Conservation (phyloP, 805 yeast genomes). For the Cyberlindnera suaveolens region DNA sequence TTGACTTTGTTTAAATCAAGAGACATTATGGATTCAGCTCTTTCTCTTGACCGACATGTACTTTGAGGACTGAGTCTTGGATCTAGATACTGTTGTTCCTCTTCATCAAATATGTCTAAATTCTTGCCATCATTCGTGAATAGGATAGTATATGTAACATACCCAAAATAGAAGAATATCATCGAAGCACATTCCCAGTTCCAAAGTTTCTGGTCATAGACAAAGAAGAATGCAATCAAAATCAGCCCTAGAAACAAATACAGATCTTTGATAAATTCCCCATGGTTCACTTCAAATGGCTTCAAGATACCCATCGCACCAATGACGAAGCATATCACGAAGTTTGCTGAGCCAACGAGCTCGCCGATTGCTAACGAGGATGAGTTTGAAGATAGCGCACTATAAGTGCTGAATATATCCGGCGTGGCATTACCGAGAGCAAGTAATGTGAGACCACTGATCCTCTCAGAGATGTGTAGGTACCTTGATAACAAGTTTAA, state of each 20-base stretch:
- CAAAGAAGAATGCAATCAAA: constrained; percentile 41
- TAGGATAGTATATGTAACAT: constrained; percentile 43
- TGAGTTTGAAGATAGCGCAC: constrained; percentile 69
- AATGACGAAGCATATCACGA: constrained; percentile 70
- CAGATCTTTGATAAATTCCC: constrained; percentile 55
- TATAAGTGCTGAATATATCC: constrained; percentile 78
- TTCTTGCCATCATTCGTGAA: constrained; percentile 35
- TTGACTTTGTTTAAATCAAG: constrained; percentile 17
- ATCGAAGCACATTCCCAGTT: constrained; percentile 51
- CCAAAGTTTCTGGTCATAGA: constrained; percentile 49
- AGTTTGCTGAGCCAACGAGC: constrained; percentile 83
- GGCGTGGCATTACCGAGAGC: constrained; percentile 94
- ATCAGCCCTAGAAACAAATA: constrained; percentile 48
- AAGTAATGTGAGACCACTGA: constrained; percentile 80
- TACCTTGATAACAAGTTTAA: constrained; percentile 56
- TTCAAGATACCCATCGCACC: constrained; percentile 69
- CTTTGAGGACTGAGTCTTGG: not conserved
- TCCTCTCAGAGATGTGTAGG: constrained; percentile 61
- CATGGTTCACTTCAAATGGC: constrained; percentile 54
- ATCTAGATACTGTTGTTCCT: not conserved
- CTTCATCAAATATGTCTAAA: constrained; percentile 7
- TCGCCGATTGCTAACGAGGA: constrained; percentile 83
- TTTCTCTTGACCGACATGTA: not conserved
- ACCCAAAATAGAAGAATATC: constrained; percentile 48
- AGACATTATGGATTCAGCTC: constrained; percentile 5